Evolutionary conservation across 495 filamentous ascomycete species (phyloP).

Genomic region (Aspergillus conjunctus): DNA sequence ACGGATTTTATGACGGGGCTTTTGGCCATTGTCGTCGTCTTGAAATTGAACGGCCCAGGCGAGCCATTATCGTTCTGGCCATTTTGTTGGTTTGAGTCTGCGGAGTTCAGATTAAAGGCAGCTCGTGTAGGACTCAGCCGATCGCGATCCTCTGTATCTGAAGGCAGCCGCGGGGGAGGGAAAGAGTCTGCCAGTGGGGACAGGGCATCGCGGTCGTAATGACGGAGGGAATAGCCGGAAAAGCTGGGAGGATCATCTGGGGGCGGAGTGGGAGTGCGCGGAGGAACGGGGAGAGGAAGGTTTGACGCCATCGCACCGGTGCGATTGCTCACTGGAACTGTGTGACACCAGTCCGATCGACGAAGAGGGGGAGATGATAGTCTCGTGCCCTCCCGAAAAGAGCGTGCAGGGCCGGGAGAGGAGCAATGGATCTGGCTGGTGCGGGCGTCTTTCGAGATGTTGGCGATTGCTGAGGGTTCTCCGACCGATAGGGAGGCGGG

Average conservation of each 20-base stretch:
- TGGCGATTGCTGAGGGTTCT: neutral
- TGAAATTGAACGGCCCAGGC: conserved; percentile 85
- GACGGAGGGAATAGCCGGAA: conserved; percentile 17
- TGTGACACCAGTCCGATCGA: conserved; percentile 7
- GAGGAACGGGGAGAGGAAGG: conserved; percentile 64
- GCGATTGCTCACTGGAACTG: neutral
- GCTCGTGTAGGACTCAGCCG: conserved; percentile 44
- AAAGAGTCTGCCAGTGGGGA: conserved; percentile 62
- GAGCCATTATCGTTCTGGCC: conserved; percentile 43
- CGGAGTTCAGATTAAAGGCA: conserved; percentile 46
- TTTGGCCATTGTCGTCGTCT: conserved; percentile 77
- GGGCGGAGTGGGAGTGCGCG: conserved; percentile 70
- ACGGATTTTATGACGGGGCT: conserved; percentile 79
- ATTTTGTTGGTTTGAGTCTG: conserved; percentile 41
- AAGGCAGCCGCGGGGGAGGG: conserved; percentile 26
- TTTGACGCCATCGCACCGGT: conserved; percentile 54
- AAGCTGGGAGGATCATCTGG: conserved; percentile 49
- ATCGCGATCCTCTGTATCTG: conserved; percentile 33
- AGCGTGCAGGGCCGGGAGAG: neutral
- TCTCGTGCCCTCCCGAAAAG: neutral
- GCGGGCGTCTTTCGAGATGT: neutral
- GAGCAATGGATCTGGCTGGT: conserved; percentile 3
- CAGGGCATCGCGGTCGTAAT: conserved; percentile 61
- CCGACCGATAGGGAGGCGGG: conserved; percentile 17
- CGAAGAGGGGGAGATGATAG: conserved; percentile 1